Conservation (phyloP, 805 yeast genomes). For the Candida insectorum region DNA sequence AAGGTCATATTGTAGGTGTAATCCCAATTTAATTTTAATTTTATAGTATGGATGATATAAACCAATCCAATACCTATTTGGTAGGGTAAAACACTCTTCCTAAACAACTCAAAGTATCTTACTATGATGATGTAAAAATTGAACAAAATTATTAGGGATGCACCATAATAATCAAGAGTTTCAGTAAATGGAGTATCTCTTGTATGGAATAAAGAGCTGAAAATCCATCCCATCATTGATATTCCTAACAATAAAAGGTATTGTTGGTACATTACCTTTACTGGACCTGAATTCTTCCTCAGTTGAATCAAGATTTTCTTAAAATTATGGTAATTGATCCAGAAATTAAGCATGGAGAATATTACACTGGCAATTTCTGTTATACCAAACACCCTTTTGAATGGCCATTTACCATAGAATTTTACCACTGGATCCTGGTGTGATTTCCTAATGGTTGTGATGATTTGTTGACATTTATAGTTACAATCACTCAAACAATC, state of each 20-base stretch:
- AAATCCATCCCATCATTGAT: constrained; percentile 35
- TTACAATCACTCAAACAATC: constrained; percentile 33
- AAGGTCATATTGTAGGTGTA: constrained; percentile 34
- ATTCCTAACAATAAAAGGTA: constrained; percentile 25
- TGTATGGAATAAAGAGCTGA: constrained; percentile 36
- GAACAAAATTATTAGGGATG: constrained; percentile 32
- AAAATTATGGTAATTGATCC: constrained; percentile 28
- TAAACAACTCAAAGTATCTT: constrained; percentile 28
- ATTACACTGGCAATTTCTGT: constrained; percentile 34
- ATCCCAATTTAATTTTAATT: constrained; percentile 33
- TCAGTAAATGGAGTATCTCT: constrained; percentile 37
- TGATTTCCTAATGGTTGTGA: constrained; percentile 20
- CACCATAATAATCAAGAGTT: constrained; percentile 41
- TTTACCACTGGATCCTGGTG: constrained; percentile 29
- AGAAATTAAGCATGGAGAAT: constrained; percentile 35
- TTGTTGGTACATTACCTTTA: constrained; percentile 25
- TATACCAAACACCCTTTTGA: constrained; percentile 30
- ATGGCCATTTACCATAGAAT: constrained; percentile 45
- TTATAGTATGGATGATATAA: constrained; percentile 25
- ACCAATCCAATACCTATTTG: constrained; percentile 16
- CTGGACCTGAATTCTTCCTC: constrained; percentile 16
- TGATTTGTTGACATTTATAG: constrained; percentile 37
- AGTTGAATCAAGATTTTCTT: constrained; percentile 24
- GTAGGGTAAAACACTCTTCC: constrained; percentile 13
- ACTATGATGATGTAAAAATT: constrained; percentile 33